Evolutionary conservation across 345 rosid genomes (phyloP).

Genomic region (Turnera subulata): DNA sequence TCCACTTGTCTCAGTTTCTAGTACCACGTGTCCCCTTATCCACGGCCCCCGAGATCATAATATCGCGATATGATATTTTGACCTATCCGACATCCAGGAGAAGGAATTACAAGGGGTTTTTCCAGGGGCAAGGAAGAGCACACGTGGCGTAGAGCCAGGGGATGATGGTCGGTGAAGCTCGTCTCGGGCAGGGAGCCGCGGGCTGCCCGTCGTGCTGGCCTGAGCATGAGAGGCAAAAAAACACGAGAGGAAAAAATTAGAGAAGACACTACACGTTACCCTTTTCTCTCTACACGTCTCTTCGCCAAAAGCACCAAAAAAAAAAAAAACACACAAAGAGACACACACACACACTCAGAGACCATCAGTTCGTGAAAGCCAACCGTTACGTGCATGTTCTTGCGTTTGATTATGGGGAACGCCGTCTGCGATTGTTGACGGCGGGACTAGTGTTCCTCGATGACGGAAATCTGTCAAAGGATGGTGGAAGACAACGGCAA

Average conservation of each 20-base stretch:
- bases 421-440: not conserved
- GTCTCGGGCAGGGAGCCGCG: slow-evolving; percentile 18
- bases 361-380: too few relatives aligned
- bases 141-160: slow-evolving; percentile 28
- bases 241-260: slow-evolving; percentile 13
- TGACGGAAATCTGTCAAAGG: slow-evolving; percentile 17
- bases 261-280: slow-evolving; percentile 28
- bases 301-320: slow-evolving; percentile 1
- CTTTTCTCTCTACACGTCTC: slow-evolving; percentile 4
- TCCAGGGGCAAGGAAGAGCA: not conserved
- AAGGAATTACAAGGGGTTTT: slow-evolving; percentile 4
- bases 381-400: too few relatives aligned
- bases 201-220: slow-evolving; percentile 16
- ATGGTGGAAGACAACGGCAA: slow-evolving; percentile 34
- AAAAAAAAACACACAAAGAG: too few relatives aligned
- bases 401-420: too few relatives aligned
- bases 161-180: slow-evolving; percentile 13
- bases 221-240: not conserved
- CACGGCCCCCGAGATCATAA: not conserved
- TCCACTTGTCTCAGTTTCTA: slow-evolving; percentile 3
- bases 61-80: slow-evolving; percentile 6
- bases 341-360: too few relatives aligned
- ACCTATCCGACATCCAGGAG: not conserved
- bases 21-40: slow-evolving; percentile 21
- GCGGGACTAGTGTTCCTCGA: not conserved